Evolutionary conservation across 306 rosid genomes (phyloP), one percentile per base, ranked within the genome.

Genomic region (Glycine tomentella): DNA sequence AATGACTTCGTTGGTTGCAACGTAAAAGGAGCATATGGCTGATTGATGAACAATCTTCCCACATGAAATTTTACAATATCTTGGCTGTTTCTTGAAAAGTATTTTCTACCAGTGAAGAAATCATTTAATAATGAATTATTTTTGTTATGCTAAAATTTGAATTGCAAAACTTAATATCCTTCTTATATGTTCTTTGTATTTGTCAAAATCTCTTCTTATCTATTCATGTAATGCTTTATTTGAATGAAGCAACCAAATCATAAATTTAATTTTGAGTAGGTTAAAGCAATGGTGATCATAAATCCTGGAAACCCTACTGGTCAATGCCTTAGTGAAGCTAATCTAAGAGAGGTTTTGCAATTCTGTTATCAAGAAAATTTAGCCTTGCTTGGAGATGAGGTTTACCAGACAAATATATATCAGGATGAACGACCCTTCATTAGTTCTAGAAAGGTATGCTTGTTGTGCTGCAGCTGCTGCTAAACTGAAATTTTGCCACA

Each of bases 291-390:
- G 99, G 99, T 96, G 89, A 96, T 96, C 72, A 96, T 96, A 81
- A 96, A 96, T 74, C 99, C 99, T 69, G 99, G 99, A 16, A 96
- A 96, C 58, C 99, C 99, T 33, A 96, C 99, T 52, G 99, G 99
- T 45, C 99, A 96, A 84, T 96, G 99, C 80, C 90, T 96, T 16
- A 96, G 97, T 85, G 91, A 80, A 89, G 89, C 92, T 34, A 96
- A 96, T 86, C 82, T 96, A 78, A 87, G 86, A 84, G 91, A 89
- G 85, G 85, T 96, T 77, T 73, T 96, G 81, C 88, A 69, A 77
- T 96, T 91, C 86, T 96, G 98, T 82, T 89, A 75, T 86, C 87
- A 87, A 57, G 99, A 96, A n/a, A n/a, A n/a, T n/a, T n/a, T n/a
- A n/a, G n/a, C n/a, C n/a, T n/a, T n/a, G n/a, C n/a, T n/a, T n/a